Conservation (phyloP, 192 early-diverging fungal genomes). For the Chytriomyces hyalinus region DNA sequence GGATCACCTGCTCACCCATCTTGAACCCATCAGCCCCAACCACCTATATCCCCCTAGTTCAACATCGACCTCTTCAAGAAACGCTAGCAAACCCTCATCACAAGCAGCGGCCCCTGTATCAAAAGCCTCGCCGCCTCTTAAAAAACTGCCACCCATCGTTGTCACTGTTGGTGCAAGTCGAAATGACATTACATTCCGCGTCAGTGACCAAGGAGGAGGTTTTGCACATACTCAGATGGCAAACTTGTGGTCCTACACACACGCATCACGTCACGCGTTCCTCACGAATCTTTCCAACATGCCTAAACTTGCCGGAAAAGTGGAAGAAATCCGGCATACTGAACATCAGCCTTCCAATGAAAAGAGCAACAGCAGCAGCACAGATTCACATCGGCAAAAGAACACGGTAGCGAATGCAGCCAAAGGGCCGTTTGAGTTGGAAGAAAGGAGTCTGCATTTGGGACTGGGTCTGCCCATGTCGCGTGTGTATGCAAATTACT, state of each 20-base stretch:
- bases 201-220: constrained; percentile 93
- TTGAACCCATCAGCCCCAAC: constrained; percentile 21
- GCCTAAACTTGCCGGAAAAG: constrained; percentile 77
- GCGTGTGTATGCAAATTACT: constrained; percentile 91
- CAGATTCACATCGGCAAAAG: not conserved
- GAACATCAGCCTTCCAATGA: not conserved
- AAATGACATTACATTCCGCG: constrained; percentile 82
- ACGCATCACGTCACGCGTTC: constrained; percentile 64
- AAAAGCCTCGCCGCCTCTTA: constrained; percentile 4
- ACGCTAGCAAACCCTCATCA: not conserved
- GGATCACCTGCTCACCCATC: constrained; percentile 16
- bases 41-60: constrained; percentile 13
- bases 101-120: constrained; percentile 1
- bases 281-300: constrained; percentile 70
- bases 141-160: constrained; percentile 74
- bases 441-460: constrained; percentile 47
- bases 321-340: constrained; percentile 61
- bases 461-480: constrained; percentile 95
- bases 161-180: constrained; percentile 82
- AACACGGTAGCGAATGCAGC: constrained; percentile 19
- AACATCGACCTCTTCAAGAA: not conserved
- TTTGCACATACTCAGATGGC: constrained; percentile 67
- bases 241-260: constrained; percentile 83
- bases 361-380: not conserved
- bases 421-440: constrained; percentile 28